Evolutionary conservation across 2,329 filamentous ascomycete species (phyloP).

Genomic region (Tolypocladium endophyticum): DNA sequence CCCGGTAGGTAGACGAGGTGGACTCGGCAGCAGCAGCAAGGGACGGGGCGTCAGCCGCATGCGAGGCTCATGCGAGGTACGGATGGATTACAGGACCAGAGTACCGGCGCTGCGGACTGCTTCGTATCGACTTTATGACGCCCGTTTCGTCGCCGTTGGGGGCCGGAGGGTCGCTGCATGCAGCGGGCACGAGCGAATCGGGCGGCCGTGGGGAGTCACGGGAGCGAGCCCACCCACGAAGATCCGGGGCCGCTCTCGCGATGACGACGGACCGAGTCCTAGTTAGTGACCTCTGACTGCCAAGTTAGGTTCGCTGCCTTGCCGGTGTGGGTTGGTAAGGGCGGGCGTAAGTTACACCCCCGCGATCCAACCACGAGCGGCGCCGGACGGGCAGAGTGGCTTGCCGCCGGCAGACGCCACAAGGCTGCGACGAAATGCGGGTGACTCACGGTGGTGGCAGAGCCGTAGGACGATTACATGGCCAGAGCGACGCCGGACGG

Average conservation of each 20-base stretch:
- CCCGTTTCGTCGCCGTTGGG: neutral
- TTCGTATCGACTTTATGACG: neutral
- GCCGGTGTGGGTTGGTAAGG: no score
- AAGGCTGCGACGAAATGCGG: no score
- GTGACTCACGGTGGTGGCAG: neutral
- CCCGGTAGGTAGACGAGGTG: neutral
- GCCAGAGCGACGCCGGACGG: no score
- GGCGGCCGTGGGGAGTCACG: neutral
- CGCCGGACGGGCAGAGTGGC: no score
- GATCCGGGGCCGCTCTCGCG: neutral
- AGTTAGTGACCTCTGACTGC: no score
- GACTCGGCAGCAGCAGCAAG: neutral
- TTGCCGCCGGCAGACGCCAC: no score
- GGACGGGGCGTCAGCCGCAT: neutral
- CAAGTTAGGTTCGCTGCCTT: no score
- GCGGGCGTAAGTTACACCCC: no score
- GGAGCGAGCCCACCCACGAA: neutral
- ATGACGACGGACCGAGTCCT: no score
- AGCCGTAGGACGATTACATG: no score
- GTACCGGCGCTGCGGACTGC: neutral
- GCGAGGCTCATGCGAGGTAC: neutral
- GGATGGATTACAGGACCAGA: no score
- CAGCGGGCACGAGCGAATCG: neutral
- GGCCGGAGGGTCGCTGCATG: neutral
- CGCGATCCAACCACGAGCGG: neutral